phyloP scores from a whole-genome alignment of 1,284 basidiomycete genomes.

The Irpex lacteus region DNA sequence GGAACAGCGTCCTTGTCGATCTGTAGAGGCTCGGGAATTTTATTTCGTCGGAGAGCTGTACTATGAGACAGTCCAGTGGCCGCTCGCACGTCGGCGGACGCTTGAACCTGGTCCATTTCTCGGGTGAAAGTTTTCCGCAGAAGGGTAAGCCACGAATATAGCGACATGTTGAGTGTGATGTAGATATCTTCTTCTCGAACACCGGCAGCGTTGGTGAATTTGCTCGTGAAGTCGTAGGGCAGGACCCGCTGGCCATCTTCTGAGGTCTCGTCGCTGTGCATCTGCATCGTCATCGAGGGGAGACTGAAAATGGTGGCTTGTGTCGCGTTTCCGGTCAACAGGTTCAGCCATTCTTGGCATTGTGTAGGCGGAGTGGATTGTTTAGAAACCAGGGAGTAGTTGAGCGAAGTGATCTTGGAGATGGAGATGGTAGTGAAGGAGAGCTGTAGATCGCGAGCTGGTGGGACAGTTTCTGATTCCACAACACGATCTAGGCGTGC shows the following conservation, averaged over 20 bases:
- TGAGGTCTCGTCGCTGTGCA: conserved; percentile 62
- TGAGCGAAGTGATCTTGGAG: conserved; percentile 62
- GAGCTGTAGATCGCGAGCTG: conserved; percentile 61
- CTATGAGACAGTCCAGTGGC: conserved; percentile 11
- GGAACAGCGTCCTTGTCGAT: conserved; percentile 3
- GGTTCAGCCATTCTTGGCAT: conserved; percentile 51
- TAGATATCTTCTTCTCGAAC: conserved; percentile 46
- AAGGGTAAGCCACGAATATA: conserved; percentile 77
- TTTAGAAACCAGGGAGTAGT: conserved; percentile 41
- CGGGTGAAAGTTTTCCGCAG: conserved; percentile 70
- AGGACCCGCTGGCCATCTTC: conserved; percentile 42
- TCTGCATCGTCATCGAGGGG: conserved; percentile 76
- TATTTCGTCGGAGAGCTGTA: conserved; percentile 21
- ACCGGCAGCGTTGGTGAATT: conserved; percentile 54
- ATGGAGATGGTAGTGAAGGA: conserved; percentile 74
- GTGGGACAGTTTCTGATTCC: conserved; percentile 43
- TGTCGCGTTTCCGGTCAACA: conserved; percentile 51
- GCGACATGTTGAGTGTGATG: conserved; percentile 75
- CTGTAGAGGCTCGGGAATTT: conserved; percentile 16
- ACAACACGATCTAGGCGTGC: conserved; percentile 66
- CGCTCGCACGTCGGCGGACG: conserved; percentile 49
- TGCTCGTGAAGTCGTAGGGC: conserved; percentile 71
- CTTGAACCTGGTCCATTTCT: conserved; percentile 72
- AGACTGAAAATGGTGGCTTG: conserved; percentile 75
- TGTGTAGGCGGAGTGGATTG: conserved; percentile 29